phyloP scores from a whole-genome alignment of 176 grass and related monocot species.

The Musa troglodytarum region DNA sequence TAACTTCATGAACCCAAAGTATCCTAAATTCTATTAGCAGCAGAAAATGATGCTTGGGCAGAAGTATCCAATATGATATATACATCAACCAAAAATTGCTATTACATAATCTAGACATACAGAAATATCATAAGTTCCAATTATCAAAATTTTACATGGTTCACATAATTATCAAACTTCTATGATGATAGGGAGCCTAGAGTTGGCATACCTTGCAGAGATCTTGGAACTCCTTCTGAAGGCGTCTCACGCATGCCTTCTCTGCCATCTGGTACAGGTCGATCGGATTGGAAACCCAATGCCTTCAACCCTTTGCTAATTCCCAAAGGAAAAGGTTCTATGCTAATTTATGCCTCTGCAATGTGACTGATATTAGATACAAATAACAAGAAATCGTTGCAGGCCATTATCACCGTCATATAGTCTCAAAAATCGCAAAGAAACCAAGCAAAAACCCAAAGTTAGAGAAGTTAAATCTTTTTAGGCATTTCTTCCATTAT shows the following conservation, averaged over 20 bases:
- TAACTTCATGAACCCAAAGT: not conserved
- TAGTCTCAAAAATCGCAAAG: not conserved
- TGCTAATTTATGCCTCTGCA: not conserved
- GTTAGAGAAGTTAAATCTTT: not conserved
- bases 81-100: not conserved
- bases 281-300: not conserved
- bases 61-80: too few relatives aligned
- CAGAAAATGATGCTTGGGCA: not conserved
- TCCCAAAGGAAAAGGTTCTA: not conserved
- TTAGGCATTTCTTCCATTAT: not conserved
- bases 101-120: not conserved
- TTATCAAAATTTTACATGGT: not conserved
- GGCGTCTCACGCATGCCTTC: slow-evolving; percentile 11
- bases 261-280: slow-evolving; percentile 5
- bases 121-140: not conserved
- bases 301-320: not conserved
- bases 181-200: too few relatives aligned
- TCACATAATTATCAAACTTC: not conserved
- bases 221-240: slow-evolving; percentile 10
- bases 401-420: not conserved
- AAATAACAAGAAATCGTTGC: not conserved
- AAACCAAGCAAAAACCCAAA: not conserved
- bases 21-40: not conserved
- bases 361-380: not conserved
- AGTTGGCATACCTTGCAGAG: slow-evolving; percentile 2